Percentiles rank a stretch among this genome's conserved stretches.
These are phyloP conservation scores for Erysimum cheiri DNA, from an alignment of 441 rosid genomes.

Conservation along the genomic window DNA sequence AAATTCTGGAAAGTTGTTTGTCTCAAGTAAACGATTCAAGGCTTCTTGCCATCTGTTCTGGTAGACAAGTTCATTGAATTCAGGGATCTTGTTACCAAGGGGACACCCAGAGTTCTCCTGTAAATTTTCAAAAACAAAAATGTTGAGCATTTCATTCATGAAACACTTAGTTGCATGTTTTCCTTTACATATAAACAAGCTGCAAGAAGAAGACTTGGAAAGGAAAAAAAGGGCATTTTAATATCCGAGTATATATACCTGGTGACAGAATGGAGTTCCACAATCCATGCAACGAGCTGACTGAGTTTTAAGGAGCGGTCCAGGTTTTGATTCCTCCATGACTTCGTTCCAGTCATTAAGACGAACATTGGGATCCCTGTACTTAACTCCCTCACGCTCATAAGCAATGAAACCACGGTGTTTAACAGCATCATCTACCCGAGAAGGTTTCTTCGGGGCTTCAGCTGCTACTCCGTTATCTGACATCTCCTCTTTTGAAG, in stretches of 20 bases:
- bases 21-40: slow-evolving; percentile 91
- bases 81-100: slow-evolving; percentile 99
- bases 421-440: slow-evolving; percentile 72
- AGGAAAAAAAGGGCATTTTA: background rate
- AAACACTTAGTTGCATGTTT: background rate
- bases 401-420: slow-evolving; percentile 91
- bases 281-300: slow-evolving; percentile 99
- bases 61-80: slow-evolving; percentile 96
- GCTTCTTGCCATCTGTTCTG: slow-evolving; percentile 99
- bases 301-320: slow-evolving; percentile 89
- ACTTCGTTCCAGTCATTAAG: slow-evolving; percentile 97
- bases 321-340: slow-evolving; percentile 82
- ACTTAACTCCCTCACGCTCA: slow-evolving; percentile 92
- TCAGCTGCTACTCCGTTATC: slow-evolving; percentile 56
- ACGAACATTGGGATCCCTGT: slow-evolving; percentile 91
- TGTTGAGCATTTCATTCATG: slow-evolving; percentile 1
- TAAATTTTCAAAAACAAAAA: slow-evolving; percentile 16
- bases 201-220: slow-evolving; percentile 3
- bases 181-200: background rate
- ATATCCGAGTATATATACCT: slow-evolving; percentile 52
- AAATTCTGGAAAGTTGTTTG: slow-evolving; percentile 98
- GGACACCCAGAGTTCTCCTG: slow-evolving; percentile 99
- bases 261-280: slow-evolving; percentile 99
- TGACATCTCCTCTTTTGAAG: slow-evolving; percentile 52
- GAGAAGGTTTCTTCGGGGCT: slow-evolving; percentile 66